These are phyloP conservation scores for Thoreauomyces humboldtii DNA, from an alignment of 192 early-diverging fungal species.

Conservation along the genomic window DNA sequence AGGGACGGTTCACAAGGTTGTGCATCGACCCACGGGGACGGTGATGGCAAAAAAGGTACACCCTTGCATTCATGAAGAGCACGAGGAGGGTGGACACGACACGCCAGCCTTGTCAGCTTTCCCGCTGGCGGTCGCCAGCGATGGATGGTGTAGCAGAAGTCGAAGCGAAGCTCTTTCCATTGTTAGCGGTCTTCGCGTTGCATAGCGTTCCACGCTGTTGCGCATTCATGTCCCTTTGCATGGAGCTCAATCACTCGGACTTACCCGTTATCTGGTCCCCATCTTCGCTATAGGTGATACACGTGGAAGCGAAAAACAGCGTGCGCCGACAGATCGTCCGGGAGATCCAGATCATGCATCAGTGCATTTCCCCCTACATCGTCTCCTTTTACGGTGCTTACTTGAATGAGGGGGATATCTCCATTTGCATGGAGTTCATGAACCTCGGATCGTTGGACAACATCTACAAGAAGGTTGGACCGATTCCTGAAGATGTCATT, in stretches of 20 bases:
- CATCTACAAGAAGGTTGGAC: constrained; percentile 81
- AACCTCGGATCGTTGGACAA: constrained; percentile 89
- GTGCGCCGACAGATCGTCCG: constrained; percentile 78
- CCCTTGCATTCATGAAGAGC: too few relatives aligned
- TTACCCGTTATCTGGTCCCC: too few relatives aligned
- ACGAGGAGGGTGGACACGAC: too few relatives aligned
- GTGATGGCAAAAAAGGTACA: constrained; percentile 94
- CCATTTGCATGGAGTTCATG: constrained; percentile 97
- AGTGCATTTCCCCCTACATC: constrained; percentile 89
- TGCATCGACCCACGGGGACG: constrained; percentile 66
- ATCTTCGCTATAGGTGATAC: constrained; percentile 38
- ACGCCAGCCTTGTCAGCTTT: too few relatives aligned
- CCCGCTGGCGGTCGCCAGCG: too few relatives aligned
- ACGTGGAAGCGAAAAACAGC: constrained; percentile 55
- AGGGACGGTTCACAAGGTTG: constrained; percentile 87
- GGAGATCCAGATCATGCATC: constrained; percentile 85
- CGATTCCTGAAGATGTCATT: constrained; percentile 85
- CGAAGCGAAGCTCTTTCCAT: too few relatives aligned
- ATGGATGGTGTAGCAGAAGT: too few relatives aligned
- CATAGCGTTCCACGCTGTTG: too few relatives aligned
- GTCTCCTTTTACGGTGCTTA: constrained; percentile 95
- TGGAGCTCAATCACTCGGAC: too few relatives aligned
- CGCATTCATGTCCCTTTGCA: too few relatives aligned
- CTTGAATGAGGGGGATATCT: constrained; percentile 79
- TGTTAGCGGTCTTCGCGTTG: too few relatives aligned